Base-by-base conservation (phyloP, 2,329 filamentous ascomycete species). In the Apiospora pterosperma region DNA sequence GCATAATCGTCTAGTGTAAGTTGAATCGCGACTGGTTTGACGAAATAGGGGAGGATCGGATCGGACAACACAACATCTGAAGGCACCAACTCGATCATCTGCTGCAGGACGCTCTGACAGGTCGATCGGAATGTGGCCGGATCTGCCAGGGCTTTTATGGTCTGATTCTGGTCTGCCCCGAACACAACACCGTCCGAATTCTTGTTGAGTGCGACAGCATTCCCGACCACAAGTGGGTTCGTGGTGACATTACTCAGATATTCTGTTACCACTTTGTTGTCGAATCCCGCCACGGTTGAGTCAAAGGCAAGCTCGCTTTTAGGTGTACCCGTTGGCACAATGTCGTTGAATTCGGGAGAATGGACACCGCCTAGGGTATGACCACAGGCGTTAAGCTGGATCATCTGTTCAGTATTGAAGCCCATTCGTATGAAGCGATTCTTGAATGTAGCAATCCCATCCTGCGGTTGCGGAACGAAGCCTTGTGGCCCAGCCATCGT, bases 361-460 rank as follows among this genome's bases (percentile, higher is more conserved):
- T 89, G 87, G 8, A 89, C 86, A 19, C 86, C 84, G 25, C 87
- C 87, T 25, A 90, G 73, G 0, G 84, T 85, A 71, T 90, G 87
- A 2, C 87, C 87, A 70, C 87, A 90, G 11, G 86, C 86, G 1
- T 81, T 82, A 28, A 87, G 77, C 69, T 85, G 81, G 48, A 89
- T 87, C 85, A 88, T 89, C 68, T 89, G 84, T 19, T 78, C 73
- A 12, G 73, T 73, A 61, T 74, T 81, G 74, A 88, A 88, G 6
- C 87, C 87, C 79, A 88, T 85, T 61, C 86, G 81, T 6, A 75
- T 64, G 69, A 89, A 89, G 71, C 87, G 85, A 61, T 82, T 80
- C 62, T 76, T 71, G 69, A 89, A 88, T 1, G 78, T 85, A 14
- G 73, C 72, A 10, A 81, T 76, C 1, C 80, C 80, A 70, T 89